Percentiles rank a stretch among this genome's conserved stretches.
phyloP scores from a whole-genome alignment of 768 basidiomycete genomes.

The Gloeophyllum trabeum region DNA sequence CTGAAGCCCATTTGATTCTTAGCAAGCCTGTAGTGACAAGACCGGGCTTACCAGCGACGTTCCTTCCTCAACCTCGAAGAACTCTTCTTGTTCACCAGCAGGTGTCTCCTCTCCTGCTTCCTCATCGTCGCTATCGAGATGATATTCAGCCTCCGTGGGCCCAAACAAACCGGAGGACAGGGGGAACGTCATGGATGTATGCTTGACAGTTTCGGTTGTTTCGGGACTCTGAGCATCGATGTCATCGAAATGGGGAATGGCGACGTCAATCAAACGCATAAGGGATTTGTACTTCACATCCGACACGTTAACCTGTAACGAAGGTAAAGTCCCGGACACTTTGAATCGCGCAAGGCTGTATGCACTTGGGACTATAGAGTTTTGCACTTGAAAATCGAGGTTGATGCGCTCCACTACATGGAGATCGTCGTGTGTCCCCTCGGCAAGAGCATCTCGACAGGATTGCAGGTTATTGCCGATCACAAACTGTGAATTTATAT shows the following conservation, averaged over 20 bases:
- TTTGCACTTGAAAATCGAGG: constrained; percentile 82
- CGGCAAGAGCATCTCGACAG: constrained; percentile 70
- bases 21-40: neutral
- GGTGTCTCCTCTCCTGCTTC: constrained; percentile 25
- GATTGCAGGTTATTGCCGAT: constrained; percentile 76
- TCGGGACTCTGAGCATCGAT: too few relatives aligned
- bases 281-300: constrained; percentile 86
- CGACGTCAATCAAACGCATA: constrained; percentile 87
- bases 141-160: constrained; percentile 50
- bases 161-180: constrained; percentile 47
- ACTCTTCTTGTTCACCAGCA: constrained; percentile 40
- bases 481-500: constrained; percentile 50
- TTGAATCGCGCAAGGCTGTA: constrained; percentile 82
- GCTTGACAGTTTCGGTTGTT: constrained; percentile 9
- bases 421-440: constrained; percentile 42
- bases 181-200: constrained; percentile 29
- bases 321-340: constrained; percentile 79
- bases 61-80: constrained; percentile 66
- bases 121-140: constrained; percentile 46
- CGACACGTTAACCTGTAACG: constrained; percentile 81
- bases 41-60: constrained; percentile 26
- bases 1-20: constrained; percentile 16
- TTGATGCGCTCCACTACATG: constrained; percentile 91
- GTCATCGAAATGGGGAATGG: constrained; percentile 73
- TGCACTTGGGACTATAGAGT: constrained; percentile 82